Conservation (phyloP, 768 basidiomycete species). For the Phlegmacium glaucopus region DNA sequence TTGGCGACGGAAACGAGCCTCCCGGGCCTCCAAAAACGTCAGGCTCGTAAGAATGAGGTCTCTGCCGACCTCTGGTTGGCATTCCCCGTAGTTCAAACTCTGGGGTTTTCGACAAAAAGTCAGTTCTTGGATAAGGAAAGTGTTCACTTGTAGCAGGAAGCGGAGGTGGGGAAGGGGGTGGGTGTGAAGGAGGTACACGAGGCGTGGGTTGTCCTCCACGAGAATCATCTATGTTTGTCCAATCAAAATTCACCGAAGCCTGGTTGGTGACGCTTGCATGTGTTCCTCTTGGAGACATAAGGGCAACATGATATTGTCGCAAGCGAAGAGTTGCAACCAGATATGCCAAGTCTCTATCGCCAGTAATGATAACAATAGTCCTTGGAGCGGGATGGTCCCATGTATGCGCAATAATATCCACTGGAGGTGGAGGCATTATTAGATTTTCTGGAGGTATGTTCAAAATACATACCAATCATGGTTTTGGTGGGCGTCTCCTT, state of each 20-base stretch:
- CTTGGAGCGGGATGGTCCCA: conserved; percentile 48
- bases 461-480: conserved; percentile 22
- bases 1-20: neutral
- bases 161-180: neutral
- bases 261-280: conserved; percentile 50
- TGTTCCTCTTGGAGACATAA: conserved; percentile 41
- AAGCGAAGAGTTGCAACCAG: conserved; percentile 55
- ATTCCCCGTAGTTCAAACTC: neutral
- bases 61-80: neutral
- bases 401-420: conserved; percentile 67
- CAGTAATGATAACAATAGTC: conserved; percentile 61
- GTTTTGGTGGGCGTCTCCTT: conserved; percentile 26
- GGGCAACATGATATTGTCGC: conserved; percentile 48
- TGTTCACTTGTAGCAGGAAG: neutral
- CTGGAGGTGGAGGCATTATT: conserved; percentile 26
- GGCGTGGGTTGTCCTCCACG: too few relatives aligned
- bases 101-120: neutral
- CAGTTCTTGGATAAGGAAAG: neutral
- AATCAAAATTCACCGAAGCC: conserved; percentile 51
- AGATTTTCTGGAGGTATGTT: neutral
- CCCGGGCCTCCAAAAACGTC: conserved; percentile 2
- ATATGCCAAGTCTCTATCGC: conserved; percentile 66
- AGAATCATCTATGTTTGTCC: conserved; percentile 12
- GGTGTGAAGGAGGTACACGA: neutral
- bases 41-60: conserved; percentile 1